Percentiles rank a stretch among this genome's conserved stretches.
phyloP scores from a whole-genome alignment of 352 stramenopile genomes.

The Pilasporangium apinafurcum region DNA sequence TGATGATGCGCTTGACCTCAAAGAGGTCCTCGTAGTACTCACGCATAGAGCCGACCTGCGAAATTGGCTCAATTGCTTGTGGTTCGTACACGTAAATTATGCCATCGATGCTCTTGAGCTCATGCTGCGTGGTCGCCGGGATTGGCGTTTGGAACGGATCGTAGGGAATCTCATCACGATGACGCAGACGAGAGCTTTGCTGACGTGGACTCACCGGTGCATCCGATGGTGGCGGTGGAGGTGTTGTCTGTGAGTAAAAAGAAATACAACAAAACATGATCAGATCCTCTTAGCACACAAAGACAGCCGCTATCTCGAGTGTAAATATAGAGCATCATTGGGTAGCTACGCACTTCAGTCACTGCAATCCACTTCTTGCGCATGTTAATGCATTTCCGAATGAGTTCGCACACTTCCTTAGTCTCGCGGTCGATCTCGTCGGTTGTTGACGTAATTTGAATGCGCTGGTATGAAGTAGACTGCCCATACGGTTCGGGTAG shows the following conservation, averaged over 20 bases:
- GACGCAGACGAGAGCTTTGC: slow-evolving; percentile 32
- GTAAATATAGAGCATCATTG: background rate
- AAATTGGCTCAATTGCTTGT: slow-evolving; percentile 23
- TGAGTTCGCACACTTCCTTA: slow-evolving; percentile 68
- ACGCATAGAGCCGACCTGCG: slow-evolving; percentile 27
- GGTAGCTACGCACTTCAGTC: slow-evolving; percentile 18
- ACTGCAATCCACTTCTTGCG: slow-evolving; percentile 66
- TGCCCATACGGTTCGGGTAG: slow-evolving; percentile 78
- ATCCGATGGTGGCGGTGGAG: slow-evolving; percentile 7
- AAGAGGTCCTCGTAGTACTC: slow-evolving; percentile 77
- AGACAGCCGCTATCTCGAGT: too few relatives aligned
- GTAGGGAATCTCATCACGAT: slow-evolving; percentile 70
- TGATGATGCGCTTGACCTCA: slow-evolving; percentile 83
- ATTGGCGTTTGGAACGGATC: slow-evolving; percentile 41
- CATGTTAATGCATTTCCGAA: slow-evolving; percentile 69
- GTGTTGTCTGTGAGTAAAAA: slow-evolving; percentile 1
- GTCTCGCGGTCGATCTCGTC: slow-evolving; percentile 73
- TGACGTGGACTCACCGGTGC: slow-evolving; percentile 29
- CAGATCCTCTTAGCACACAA: too few relatives aligned
- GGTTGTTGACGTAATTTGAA: slow-evolving; percentile 61
- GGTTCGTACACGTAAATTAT: slow-evolving; percentile 46
- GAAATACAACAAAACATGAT: too few relatives aligned
- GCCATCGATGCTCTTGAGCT: slow-evolving; percentile 48
- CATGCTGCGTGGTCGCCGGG: slow-evolving; percentile 38
- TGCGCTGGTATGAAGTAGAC: slow-evolving; percentile 61